Evolutionary conservation across 2,329 filamentous ascomycete genomes (phyloP), one percentile per base, ranked within the genome.

Genomic region (Atkinsonella texensis): DNA sequence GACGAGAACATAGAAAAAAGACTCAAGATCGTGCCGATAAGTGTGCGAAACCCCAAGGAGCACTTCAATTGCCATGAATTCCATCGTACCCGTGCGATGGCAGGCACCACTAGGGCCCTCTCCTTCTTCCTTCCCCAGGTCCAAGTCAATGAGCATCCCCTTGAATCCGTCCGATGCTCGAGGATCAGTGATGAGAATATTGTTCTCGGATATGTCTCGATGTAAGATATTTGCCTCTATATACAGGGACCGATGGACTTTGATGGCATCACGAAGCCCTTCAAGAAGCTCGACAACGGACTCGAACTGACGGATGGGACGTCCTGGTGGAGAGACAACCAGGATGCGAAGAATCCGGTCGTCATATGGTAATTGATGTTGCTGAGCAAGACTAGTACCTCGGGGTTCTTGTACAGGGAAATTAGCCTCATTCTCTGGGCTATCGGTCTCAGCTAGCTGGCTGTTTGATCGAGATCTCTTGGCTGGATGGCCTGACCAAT

Each of bases 101-200:
- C 49, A 8, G 2, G 52, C 52, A 3, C 48, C 52, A 23, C 52
- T 50, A n/a, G 18, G 52, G 20, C 48, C 43, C 15, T 17, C 48
- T 13, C 33, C 42, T 31, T 53, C 48, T 40, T 53, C 52, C 52
- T 51, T 49, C 10, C 46, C 52, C 13, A 54, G 33, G 40, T 54
- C 52, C 11, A 54, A 49, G 28, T 51, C 47, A 40, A 54, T 54
- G 23, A 54, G 41, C 52, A 51, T 51, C 15, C 52, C 52, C 31
- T 44, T 51, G 18, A 46, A 53, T 23, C 52, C 52, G 40, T 49
- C 39, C 23, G 44, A 39, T 13, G 2, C 43, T 11, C 40, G 31
- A n/a, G 44, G 48, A 33, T 53, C 40, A 13, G 52, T 53, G 31
- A 54, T 42, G 23, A 51, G 51, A 39, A 54, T 47, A 23, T 51